Percentiles rank a stretch among this genome's conserved stretches.
Evolutionary conservation across 1,284 basidiomycete genomes (phyloP).

Genomic region (Xanthoconium separans): DNA sequence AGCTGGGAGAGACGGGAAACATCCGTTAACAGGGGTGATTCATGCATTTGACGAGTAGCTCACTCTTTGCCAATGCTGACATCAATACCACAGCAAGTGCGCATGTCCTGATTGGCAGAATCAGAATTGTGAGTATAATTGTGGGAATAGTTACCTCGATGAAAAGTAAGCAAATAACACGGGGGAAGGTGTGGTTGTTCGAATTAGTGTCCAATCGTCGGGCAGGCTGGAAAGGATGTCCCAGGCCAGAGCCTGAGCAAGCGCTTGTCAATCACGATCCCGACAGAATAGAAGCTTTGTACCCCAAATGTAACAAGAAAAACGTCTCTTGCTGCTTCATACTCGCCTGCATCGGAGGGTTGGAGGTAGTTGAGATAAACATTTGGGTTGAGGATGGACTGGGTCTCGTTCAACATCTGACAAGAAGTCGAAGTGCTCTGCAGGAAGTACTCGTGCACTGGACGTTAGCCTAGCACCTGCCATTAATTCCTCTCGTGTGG

Average conservation of each 20-base stretch:
- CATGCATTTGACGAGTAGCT: neutral
- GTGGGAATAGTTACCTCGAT: conserved; percentile 22
- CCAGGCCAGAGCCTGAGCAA: conserved; percentile 24
- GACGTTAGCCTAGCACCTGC: too few relatives aligned
- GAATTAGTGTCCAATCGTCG: conserved; percentile 18
- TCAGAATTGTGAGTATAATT: conserved; percentile 3
- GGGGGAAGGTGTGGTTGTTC: conserved; percentile 9
- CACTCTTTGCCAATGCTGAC: conserved; percentile 22
- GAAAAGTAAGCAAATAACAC: conserved; percentile 27
- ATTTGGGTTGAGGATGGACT: conserved; percentile 20
- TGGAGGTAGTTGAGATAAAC: conserved; percentile 30
- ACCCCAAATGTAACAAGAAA: conserved; percentile 27
- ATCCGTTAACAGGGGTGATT: neutral
- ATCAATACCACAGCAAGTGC: conserved; percentile 22
- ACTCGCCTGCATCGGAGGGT: conserved; percentile 18
- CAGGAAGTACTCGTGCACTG: neutral
- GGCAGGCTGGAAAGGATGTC: conserved; percentile 27
- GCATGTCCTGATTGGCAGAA: conserved; percentile 11
- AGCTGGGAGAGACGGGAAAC: conserved; percentile 8
- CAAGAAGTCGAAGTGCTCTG: neutral
- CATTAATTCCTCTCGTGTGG: too few relatives aligned
- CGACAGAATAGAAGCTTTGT: neutral
- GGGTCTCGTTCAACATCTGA: conserved; percentile 12
- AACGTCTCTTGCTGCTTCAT: conserved; percentile 23
- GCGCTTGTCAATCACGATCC: conserved; percentile 5